phyloP scores from a whole-genome alignment of 2,329 filamentous ascomycete genomes.

The Gnomoniopsis smithogilvyi region DNA sequence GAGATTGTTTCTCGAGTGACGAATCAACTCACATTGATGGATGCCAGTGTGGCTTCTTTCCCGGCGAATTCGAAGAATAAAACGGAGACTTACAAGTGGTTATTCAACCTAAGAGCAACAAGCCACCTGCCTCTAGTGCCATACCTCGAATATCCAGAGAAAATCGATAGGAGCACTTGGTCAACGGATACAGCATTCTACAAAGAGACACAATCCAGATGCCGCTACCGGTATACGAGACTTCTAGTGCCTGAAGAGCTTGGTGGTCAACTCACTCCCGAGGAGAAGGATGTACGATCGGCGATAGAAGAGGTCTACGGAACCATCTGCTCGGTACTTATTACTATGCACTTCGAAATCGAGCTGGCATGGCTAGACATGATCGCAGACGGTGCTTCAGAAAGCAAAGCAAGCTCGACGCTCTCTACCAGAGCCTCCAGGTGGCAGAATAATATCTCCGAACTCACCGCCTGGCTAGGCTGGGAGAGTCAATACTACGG shows the following conservation, averaged over 20 bases:
- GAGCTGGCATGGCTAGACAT: slow-evolving; percentile 35
- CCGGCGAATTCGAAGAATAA: slow-evolving; percentile 20
- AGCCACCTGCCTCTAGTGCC: slow-evolving; percentile 42
- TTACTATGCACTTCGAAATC: slow-evolving; percentile 39
- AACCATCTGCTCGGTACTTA: slow-evolving; percentile 37
- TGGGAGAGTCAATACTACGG: slow-evolving; percentile 44
- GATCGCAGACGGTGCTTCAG: background rate
- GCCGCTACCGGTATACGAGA: slow-evolving; percentile 38
- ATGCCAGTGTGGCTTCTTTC: slow-evolving; percentile 24
- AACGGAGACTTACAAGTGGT: slow-evolving; percentile 28
- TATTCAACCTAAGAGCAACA: slow-evolving; percentile 30
- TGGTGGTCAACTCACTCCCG: slow-evolving; percentile 23
- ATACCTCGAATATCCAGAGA: slow-evolving; percentile 41
- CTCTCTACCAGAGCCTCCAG: slow-evolving; percentile 12
- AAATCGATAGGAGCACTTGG: slow-evolving; percentile 26
- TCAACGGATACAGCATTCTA: slow-evolving; percentile 29
- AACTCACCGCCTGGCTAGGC: slow-evolving; percentile 47
- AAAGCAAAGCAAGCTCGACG: background rate
- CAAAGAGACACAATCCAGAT: slow-evolving; percentile 36
- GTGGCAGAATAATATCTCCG: slow-evolving; percentile 34
- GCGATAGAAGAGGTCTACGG: slow-evolving; percentile 38
- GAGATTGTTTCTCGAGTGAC: slow-evolving; percentile 40
- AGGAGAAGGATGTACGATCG: slow-evolving; percentile 35
- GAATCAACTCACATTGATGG: slow-evolving; percentile 29
- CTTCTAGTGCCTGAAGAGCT: slow-evolving; percentile 28